Conservation (phyloP, 257 asterid genomes). For the Solanum etuberosum region DNA sequence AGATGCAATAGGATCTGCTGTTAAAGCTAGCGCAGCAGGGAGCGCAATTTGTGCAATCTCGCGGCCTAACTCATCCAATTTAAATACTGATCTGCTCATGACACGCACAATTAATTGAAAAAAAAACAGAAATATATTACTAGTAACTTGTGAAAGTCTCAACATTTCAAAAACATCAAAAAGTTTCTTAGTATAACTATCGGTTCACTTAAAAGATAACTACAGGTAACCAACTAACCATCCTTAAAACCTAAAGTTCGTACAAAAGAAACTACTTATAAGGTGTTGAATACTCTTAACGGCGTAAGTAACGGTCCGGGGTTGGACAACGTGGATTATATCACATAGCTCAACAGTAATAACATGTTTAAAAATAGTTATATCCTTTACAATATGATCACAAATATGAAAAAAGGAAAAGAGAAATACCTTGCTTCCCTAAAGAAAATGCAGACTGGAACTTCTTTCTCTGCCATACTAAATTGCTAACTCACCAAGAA, state of each 20-base stretch:
- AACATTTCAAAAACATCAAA: background rate
- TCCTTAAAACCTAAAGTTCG: background rate
- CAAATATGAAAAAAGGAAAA: background rate
- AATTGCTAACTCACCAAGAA: background rate
- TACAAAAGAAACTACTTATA: background rate
- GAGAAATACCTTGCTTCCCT: constrained; percentile 25
- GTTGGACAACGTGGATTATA: background rate
- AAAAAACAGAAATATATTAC: background rate
- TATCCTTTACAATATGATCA: background rate
- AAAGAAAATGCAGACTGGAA: constrained; percentile 24
- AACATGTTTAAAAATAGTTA: background rate
- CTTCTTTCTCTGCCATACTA: constrained; percentile 24
- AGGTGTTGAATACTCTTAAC: background rate
- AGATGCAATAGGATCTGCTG: constrained; percentile 87
- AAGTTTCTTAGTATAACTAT: background rate
- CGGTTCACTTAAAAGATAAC: background rate
- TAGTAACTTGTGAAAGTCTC: background rate
- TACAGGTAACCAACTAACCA: background rate
- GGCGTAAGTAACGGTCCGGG: background rate
- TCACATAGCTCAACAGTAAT: background rate
- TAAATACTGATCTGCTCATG: constrained; percentile 38
- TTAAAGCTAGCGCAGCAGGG: constrained; percentile 71
- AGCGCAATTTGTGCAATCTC: constrained; percentile 55
- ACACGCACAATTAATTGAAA: background rate
- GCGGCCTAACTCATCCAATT: constrained; percentile 49